phyloP scores from a whole-genome alignment of 2,329 filamentous ascomycete genomes.

The Colletotrichum falcatum region DNA sequence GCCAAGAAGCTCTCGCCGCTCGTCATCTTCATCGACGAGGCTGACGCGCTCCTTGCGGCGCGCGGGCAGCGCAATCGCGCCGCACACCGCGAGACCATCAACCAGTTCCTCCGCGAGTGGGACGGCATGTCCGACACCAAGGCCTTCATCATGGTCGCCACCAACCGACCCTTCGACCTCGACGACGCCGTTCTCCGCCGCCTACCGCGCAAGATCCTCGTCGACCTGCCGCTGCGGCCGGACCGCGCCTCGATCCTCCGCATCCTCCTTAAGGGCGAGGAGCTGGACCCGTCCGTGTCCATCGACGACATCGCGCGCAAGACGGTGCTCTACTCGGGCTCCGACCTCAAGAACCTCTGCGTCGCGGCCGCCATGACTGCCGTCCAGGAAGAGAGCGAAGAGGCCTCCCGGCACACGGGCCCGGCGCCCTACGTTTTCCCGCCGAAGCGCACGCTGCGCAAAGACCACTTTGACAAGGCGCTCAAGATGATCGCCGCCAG shows the following conservation, averaged over 20 bases:
- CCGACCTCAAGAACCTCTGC: constrained; percentile 85
- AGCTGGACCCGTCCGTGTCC: constrained; percentile 69
- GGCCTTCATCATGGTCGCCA: constrained; percentile 98
- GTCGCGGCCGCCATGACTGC: constrained; percentile 84
- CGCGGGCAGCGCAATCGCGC: constrained; percentile 76
- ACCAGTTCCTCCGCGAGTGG: constrained; percentile 97
- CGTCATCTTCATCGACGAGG: constrained; percentile 97
- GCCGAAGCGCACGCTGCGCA: constrained; percentile 72
- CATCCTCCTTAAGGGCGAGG: constrained; percentile 78
- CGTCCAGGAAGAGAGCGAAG: constrained; percentile 76
- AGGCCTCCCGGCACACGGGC: constrained; percentile 53
- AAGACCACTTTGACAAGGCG: constrained; percentile 85
- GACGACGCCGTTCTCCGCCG: constrained; percentile 88
- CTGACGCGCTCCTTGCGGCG: constrained; percentile 89
- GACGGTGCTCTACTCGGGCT: constrained; percentile 84
- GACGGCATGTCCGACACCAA: constrained; percentile 86
- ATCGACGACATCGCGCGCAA: constrained; percentile 72
- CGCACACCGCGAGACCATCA: constrained; percentile 89
- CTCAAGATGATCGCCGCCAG: constrained; percentile 91
- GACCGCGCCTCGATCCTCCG: constrained; percentile 77
- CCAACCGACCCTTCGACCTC: constrained; percentile 93
- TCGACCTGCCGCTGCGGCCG: constrained; percentile 76
- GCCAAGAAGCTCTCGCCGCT: constrained; percentile 93
- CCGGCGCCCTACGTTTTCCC: constrained; percentile 70
- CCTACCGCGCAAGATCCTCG: constrained; percentile 77